A percentile compares a stretch with the other conserved stretches of the same genome.
Conservation (phyloP, 78 protist species). For the Dictyostelium purpureum region DNA sequence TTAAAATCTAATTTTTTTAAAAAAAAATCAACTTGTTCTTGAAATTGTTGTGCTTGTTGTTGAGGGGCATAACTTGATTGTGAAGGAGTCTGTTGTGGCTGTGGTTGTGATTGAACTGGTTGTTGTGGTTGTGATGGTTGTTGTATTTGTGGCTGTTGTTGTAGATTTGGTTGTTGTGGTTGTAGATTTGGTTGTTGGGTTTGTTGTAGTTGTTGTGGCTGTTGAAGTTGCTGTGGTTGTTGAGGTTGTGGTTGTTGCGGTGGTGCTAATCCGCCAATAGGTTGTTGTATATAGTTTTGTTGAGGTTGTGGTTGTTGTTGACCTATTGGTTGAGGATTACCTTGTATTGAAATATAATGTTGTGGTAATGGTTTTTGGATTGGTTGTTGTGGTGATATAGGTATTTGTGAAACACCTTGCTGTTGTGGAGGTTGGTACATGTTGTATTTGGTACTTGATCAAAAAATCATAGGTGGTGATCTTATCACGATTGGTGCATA, state of each 20-base stretch:
- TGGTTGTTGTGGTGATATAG: not conserved
- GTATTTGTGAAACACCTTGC: too few species aligned
- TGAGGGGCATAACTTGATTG: not conserved
- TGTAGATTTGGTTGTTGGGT: not conserved
- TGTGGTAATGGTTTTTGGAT: not conserved
- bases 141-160: not conserved
- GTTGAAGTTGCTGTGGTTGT: not conserved
- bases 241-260: not conserved
- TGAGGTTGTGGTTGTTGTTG: not conserved
- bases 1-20: not conserved
- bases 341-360: not conserved
- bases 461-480: not conserved
- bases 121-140: not conserved
- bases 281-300: not conserved
- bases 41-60: not conserved
- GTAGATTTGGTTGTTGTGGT: not conserved
- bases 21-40: not conserved
- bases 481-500: not conserved
- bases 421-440: conserved; percentile 3
- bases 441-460: not conserved
- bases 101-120: not conserved
- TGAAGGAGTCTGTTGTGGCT: not conserved
- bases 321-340: not conserved
- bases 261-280: too few species aligned
- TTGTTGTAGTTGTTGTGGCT: not conserved